Evolutionary conservation across 345 rosid species (phyloP), one percentile per base, ranked within the genome.

Genomic region (Citrus sp.): DNA sequence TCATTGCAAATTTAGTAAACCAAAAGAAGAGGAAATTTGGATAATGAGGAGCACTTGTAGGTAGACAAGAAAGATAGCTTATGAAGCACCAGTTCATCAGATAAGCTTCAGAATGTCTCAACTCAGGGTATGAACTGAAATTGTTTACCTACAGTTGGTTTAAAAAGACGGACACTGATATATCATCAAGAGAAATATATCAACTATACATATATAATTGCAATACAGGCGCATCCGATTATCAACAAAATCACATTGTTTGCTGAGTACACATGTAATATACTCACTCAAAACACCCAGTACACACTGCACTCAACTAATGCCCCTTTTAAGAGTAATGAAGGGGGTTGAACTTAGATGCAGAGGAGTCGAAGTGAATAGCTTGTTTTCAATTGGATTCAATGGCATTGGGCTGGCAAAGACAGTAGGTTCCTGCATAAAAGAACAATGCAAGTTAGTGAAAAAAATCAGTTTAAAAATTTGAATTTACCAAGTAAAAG

Each of bases 311-410:
- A 65, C 49, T 42, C 77, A 61, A 21, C 80, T 86, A 86, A 34
- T 77, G 78, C 77, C 85, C 77, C 85, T 91, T 75, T 86, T 76
- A 32, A 67, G 78, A 25, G 89, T 85, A 37, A 91, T 81, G 72
- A 92, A 87, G 42, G 94, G 94, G 62, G 92, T 88, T 51, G 92
- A 81, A 79, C 73, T 87, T 65, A 90, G 86, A 75, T 88, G 91
- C 25, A 89, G 85, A 34, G 80, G 86, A 28, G 83, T 82, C 64
- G 82, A 79, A 25, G 88, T 86, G 73, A 84, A 80, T 77, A 86
- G 82, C 80, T 80, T 90, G 88, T 89, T 92, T 73, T 91, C 90
- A 49, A 92, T 63, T 18, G 95, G 89, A 80, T 83, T 81, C 12
- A 90, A 78, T 70, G 93, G 92, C 59, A 83, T 32, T 54, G 91